These are phyloP conservation scores for Cladosporium cucumerinum DNA, from an alignment of 2,329 filamentous ascomycete genomes.

Conservation along the genomic window DNA sequence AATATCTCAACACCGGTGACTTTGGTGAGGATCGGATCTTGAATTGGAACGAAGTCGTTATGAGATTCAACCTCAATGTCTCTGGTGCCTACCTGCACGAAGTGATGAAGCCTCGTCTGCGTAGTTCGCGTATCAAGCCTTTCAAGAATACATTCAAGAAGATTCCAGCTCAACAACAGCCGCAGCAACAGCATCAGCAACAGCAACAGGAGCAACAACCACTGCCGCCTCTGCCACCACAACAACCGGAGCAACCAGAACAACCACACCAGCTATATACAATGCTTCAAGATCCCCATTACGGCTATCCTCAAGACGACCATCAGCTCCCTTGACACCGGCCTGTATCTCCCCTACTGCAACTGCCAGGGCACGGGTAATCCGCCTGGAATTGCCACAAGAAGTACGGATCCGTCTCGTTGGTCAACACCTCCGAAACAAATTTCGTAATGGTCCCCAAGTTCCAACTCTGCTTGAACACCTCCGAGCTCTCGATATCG, in stretches of 20 bases:
- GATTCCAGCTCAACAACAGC: not conserved
- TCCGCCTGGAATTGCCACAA: constrained; percentile 50
- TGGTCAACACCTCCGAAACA: constrained; percentile 46
- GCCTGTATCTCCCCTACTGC: constrained; percentile 21
- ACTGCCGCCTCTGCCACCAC: not conserved
- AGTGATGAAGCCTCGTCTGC: not conserved
- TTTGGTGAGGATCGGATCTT: not conserved
- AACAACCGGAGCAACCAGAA: not conserved
- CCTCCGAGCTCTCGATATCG: constrained; percentile 42
- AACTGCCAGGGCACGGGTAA: constrained; percentile 37
- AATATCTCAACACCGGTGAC: not conserved
- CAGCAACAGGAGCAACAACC: not conserved
- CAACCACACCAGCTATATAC: not conserved
- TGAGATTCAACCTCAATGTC: not conserved
- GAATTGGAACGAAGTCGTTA: not conserved
- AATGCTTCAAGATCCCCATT: not conserved
- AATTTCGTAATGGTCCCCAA: constrained; percentile 39
- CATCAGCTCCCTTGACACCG: not conserved
- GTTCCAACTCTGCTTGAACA: constrained; percentile 46
- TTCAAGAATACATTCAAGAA: not conserved
- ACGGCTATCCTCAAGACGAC: not conserved
- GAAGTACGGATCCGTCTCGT: constrained; percentile 55
- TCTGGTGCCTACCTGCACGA: not conserved
- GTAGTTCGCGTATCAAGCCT: not conserved
- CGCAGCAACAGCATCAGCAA: not conserved